These are phyloP conservation scores for Globisporangium nunn DNA, from an alignment of 352 stramenopile genomes.

Conservation along the genomic window DNA sequence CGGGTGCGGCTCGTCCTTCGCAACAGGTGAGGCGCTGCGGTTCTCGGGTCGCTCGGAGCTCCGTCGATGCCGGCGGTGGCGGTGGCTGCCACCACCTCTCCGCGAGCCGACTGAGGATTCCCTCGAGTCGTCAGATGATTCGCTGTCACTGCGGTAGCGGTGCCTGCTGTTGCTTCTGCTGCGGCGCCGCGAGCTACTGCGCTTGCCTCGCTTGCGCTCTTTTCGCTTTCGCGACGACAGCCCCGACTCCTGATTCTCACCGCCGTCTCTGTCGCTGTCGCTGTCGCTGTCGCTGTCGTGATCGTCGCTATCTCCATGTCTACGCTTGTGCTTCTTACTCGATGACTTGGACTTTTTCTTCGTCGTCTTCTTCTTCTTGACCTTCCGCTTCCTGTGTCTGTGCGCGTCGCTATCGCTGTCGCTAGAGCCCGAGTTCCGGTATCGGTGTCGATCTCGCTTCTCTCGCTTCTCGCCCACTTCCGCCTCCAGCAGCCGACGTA, in stretches of 20 bases:
- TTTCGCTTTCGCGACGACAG: neutral
- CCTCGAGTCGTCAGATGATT: neutral
- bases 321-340: conserved; percentile 17
- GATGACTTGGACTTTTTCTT: conserved; percentile 18
- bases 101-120: neutral
- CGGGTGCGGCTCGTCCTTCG: conserved; percentile 1
- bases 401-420: conserved; percentile 9
- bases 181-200: neutral
- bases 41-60: neutral
- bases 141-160: neutral
- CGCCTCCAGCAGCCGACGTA: conserved; percentile 27
- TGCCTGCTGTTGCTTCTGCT: conserved; percentile 3
- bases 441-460: conserved; percentile 10
- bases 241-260: neutral
- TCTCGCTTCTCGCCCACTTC: conserved; percentile 7
- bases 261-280: neutral
- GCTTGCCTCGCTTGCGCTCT: neutral
- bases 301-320: neutral
- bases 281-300: conserved; percentile 3
- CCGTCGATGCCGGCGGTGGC: neutral
- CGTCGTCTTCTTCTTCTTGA: conserved; percentile 11
- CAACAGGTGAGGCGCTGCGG: neutral
- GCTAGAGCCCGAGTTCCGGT: conserved; percentile 2
- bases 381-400: conserved; percentile 2
- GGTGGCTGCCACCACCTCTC: neutral